phyloP scores from a whole-genome alignment of 176 grass and related monocot species.

The Juncus inflexus region DNA sequence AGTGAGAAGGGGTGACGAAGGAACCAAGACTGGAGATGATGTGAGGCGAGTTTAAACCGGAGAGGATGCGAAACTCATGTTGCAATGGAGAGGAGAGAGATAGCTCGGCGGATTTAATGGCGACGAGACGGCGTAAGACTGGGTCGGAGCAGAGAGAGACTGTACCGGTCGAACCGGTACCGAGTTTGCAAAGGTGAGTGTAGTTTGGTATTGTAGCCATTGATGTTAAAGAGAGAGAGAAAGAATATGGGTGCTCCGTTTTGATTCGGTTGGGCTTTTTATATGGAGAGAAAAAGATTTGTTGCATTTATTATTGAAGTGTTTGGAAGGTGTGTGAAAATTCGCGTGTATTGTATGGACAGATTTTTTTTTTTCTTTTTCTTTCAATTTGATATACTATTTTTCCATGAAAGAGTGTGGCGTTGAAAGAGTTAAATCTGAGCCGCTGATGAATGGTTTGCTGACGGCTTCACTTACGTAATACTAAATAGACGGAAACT shows the following conservation, averaged over 20 bases:
- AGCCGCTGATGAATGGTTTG: too few species aligned
- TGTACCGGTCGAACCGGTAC: not conserved
- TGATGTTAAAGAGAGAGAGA: not conserved
- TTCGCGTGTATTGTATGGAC: not conserved
- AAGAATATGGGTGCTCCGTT: not conserved
- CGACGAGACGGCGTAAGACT: conserved; percentile 38
- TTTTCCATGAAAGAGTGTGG: too few species aligned
- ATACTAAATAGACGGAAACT: too few species aligned
- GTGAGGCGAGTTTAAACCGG: conserved; percentile 43
- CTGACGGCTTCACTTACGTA: too few species aligned
- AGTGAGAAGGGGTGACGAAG: conserved; percentile 18
- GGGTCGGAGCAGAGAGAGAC: conserved; percentile 34
- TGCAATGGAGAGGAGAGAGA: not conserved
- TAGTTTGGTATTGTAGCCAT: not conserved
- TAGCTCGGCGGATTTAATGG: conserved; percentile 46
- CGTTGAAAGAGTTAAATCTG: too few species aligned
- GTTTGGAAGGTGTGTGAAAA: too few species aligned
- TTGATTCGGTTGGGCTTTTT: not conserved
- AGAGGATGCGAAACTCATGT: conserved; percentile 22
- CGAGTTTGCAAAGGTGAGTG: not conserved
- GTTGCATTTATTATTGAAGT: too few species aligned
- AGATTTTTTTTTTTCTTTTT: not conserved
- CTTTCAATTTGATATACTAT: not conserved
- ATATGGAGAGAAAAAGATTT: not conserved
- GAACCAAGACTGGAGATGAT: conserved; percentile 57